Evolutionary conservation across 176 grass and related monocot genomes (phyloP).

Genomic region (Eragrostis nindensis): DNA sequence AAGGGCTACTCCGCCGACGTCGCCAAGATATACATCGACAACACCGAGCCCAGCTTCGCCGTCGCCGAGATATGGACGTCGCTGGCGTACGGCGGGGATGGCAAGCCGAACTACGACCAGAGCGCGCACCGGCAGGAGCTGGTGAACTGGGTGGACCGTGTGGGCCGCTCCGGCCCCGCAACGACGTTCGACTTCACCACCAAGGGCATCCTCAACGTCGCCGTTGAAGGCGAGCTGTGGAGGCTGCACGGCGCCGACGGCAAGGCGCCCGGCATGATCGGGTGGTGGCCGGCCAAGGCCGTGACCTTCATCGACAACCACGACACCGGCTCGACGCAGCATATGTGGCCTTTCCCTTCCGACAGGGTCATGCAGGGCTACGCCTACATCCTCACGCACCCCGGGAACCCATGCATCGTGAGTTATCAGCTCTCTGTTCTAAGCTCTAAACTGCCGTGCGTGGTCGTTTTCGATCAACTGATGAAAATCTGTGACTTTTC

Average conservation of each 20-base stretch:
- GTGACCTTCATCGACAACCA: constrained; percentile 88
- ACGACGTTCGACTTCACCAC: constrained; percentile 80
- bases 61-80: constrained; percentile 85
- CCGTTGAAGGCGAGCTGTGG: constrained; percentile 69
- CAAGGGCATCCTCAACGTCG: constrained; percentile 72
- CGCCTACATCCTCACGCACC: constrained; percentile 90
- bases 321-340: constrained; percentile 84
- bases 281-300: constrained; percentile 69
- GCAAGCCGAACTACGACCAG: constrained; percentile 52
- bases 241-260: constrained; percentile 50
- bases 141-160: constrained; percentile 64
- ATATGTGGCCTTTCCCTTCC: constrained; percentile 75
- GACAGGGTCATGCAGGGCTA: constrained; percentile 93
- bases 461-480: neutral
- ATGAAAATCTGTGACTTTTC: neutral
- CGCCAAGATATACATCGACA: constrained; percentile 74
- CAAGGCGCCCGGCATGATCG: constrained; percentile 78
- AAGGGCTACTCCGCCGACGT: constrained; percentile 67
- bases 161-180: constrained; percentile 33
- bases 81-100: constrained; percentile 37
- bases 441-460: neutral
- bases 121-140: constrained; percentile 72
- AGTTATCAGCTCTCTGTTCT: constrained; percentile 20
- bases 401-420: constrained; percentile 78
- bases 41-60: constrained; percentile 53